Percentiles rank a stretch among this genome's conserved stretches.
Evolutionary conservation across 2,329 filamentous ascomycete species (phyloP).

Genomic region (Pyrenophora tritici-repentis): DNA sequence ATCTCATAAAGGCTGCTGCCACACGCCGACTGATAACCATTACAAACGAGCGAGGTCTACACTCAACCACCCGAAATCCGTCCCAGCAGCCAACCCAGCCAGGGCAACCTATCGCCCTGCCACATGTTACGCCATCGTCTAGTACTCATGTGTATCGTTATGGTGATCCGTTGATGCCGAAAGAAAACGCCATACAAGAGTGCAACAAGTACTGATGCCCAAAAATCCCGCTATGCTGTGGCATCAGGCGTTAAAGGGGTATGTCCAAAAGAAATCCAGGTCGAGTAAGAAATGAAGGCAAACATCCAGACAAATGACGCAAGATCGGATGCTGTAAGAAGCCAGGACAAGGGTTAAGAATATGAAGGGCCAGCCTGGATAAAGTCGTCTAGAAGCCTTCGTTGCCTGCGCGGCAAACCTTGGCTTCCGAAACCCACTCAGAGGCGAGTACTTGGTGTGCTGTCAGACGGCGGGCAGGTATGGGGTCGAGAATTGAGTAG

Average conservation of each 20-base stretch:
- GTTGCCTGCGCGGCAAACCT: slow-evolving; percentile 93
- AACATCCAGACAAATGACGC: slow-evolving; percentile 26
- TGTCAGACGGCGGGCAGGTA: slow-evolving; percentile 87
- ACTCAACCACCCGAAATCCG: slow-evolving; percentile 25
- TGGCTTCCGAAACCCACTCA: slow-evolving; percentile 98
- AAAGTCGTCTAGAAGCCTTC: slow-evolving; percentile 73
- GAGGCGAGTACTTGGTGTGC: slow-evolving; percentile 97
- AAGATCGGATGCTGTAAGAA: slow-evolving; percentile 23
- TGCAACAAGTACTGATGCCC: slow-evolving; percentile 31
- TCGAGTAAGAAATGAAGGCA: slow-evolving; percentile 27
- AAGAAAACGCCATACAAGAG: slow-evolving; percentile 29
- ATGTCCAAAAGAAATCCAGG: slow-evolving; percentile 39
- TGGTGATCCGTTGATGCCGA: slow-evolving; percentile 24
- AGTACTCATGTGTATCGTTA: slow-evolving; percentile 28
- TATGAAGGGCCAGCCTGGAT: slow-evolving; percentile 11
- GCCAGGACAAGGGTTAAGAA: slow-evolving; percentile 12
- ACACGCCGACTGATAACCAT: slow-evolving; percentile 19
- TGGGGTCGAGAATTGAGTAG: slow-evolving; percentile 96
- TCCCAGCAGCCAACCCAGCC: slow-evolving; percentile 11
- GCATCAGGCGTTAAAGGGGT: slow-evolving; percentile 44
- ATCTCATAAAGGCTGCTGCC: slow-evolving; percentile 25
- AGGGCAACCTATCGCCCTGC: slow-evolving; percentile 4
- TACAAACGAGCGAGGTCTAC: slow-evolving; percentile 31
- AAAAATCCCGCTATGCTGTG: slow-evolving; percentile 43
- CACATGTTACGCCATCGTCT: slow-evolving; percentile 26